Evolutionary conservation across 2,329 filamentous ascomycete species (phyloP).

Genomic region (Hawksworthiomyces lignivorus): DNA sequence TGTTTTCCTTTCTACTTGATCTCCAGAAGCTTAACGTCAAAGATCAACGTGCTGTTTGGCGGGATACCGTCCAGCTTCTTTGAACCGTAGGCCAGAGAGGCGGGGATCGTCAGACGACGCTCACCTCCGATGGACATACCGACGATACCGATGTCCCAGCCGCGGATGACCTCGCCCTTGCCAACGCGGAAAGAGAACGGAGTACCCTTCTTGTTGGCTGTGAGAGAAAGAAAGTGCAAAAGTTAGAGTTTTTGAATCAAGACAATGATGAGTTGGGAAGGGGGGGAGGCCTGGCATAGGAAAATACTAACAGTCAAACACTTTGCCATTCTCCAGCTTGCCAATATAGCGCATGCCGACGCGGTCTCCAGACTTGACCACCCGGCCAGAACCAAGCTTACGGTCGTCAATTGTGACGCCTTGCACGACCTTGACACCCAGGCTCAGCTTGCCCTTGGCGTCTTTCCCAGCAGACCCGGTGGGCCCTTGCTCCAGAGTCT

Average conservation of each 20-base stretch:
- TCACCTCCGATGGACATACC: slow-evolving; percentile 94
- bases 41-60: slow-evolving; percentile 80
- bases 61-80: slow-evolving; percentile 79
- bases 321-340: slow-evolving; percentile 88
- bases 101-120: slow-evolving; percentile 83
- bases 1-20: slow-evolving; percentile 59
- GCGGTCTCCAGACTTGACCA: slow-evolving; percentile 81
- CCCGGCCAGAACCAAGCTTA: slow-evolving; percentile 77
- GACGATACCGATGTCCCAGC: slow-evolving; percentile 89
- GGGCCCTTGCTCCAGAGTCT: slow-evolving; percentile 96
- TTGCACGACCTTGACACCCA: no score
- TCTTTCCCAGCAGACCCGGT: slow-evolving; percentile 55
- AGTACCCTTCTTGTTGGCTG: slow-evolving; percentile 98
- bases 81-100: slow-evolving; percentile 82
- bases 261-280: no score
- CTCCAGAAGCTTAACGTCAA: slow-evolving; percentile 81
- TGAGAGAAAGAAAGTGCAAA: background rate
- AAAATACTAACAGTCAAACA: slow-evolving; percentile 73
- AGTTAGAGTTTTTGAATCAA: no score
- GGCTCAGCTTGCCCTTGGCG: slow-evolving; percentile 26
- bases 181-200: slow-evolving; percentile 95
- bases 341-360: slow-evolving; percentile 97
- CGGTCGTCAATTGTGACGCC: slow-evolving; percentile 65
- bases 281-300: no score
- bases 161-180: slow-evolving; percentile 93